Percentiles rank a stretch among this genome's conserved stretches.
phyloP scores from a whole-genome alignment of 495 filamentous ascomycete genomes.

The Cudoniella acicularis region DNA sequence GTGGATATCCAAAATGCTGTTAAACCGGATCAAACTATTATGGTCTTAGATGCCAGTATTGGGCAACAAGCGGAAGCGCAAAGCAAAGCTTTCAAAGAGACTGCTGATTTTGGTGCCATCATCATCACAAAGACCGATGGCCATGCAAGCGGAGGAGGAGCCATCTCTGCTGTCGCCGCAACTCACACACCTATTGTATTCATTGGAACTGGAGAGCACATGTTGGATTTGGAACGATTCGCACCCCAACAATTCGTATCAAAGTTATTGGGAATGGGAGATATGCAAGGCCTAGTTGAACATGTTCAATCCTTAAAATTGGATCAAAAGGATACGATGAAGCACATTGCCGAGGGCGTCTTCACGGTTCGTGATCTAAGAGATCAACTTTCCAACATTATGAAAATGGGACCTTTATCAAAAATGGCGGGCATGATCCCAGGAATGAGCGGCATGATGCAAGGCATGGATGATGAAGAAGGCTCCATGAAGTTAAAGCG shows the following conservation, averaged over 20 bases:
- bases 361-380: constrained; percentile 94
- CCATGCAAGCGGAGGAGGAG: constrained; percentile 89
- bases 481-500: constrained; percentile 87
- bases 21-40: constrained; percentile 93
- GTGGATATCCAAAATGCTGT: constrained; percentile 92
- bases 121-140: constrained; percentile 99
- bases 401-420: constrained; percentile 98
- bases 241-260: constrained; percentile 84
- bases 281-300: constrained; percentile 92
- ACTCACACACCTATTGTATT: constrained; percentile 97
- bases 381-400: constrained; percentile 94
- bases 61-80: constrained; percentile 94
- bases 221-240: constrained; percentile 92
- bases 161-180: constrained; percentile 96
- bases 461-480: constrained; percentile 95
- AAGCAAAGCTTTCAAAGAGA: constrained; percentile 94
- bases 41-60: constrained; percentile 95
- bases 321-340: constrained; percentile 98
- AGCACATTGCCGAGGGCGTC: constrained; percentile 93
- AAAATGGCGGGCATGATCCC: constrained; percentile 99
- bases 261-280: constrained; percentile 94
- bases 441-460: constrained; percentile 86
- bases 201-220: constrained; percentile 94
- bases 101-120: constrained; percentile 96
- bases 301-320: constrained; percentile 96